A percentile compares a stretch with the other conserved stretches of the same genome.
phyloP scores from a whole-genome alignment of 2,329 filamentous ascomycete genomes.

The Exophiala sp. region DNA sequence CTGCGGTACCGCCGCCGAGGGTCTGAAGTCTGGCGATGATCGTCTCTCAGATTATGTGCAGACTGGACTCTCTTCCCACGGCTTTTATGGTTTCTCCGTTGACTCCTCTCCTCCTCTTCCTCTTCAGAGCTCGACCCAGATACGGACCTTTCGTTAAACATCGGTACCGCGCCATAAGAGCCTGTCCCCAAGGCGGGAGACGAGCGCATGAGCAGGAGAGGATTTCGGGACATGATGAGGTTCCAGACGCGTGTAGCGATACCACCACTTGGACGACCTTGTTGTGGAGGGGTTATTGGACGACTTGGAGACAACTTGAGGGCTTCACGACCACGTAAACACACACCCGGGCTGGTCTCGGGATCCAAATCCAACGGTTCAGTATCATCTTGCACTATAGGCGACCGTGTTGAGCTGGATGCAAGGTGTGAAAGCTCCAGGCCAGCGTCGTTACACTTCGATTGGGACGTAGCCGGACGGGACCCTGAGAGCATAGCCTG shows the following conservation, averaged over 20 bases:
- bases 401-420: conserved; percentile 2
- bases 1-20: conserved; percentile 9
- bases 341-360: conserved; percentile 9
- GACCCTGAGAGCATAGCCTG: conserved; percentile 16
- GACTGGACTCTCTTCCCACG: conserved; percentile 21
- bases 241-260: conserved; percentile 19
- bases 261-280: conserved; percentile 6
- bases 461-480: conserved; percentile 11
- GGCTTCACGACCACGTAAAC: conserved; percentile 8
- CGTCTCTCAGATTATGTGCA: conserved; percentile 9
- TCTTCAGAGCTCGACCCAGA: conserved; percentile 29
- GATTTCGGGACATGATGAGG: conserved; percentile 46
- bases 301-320: conserved; percentile 4
- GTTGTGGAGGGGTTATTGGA: conserved; percentile 9
- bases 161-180: conserved; percentile 55
- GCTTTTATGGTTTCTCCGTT: conserved; percentile 9
- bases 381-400: conserved; percentile 20
- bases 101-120: conserved; percentile 24
- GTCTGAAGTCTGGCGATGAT: conserved; percentile 12
- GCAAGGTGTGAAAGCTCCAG: conserved; percentile 16
- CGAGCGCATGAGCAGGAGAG: conserved; percentile 55
- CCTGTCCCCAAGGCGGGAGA: conserved; percentile 56
- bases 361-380: conserved; percentile 7
- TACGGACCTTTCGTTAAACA: conserved; percentile 3
- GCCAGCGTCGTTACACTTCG: conserved; percentile 1